Percentiles rank a stretch among this genome's conserved stretches.
These are phyloP conservation scores for Neonectria sp. DNA, from an alignment of 2,329 filamentous ascomycete genomes.

Conservation along the genomic window DNA sequence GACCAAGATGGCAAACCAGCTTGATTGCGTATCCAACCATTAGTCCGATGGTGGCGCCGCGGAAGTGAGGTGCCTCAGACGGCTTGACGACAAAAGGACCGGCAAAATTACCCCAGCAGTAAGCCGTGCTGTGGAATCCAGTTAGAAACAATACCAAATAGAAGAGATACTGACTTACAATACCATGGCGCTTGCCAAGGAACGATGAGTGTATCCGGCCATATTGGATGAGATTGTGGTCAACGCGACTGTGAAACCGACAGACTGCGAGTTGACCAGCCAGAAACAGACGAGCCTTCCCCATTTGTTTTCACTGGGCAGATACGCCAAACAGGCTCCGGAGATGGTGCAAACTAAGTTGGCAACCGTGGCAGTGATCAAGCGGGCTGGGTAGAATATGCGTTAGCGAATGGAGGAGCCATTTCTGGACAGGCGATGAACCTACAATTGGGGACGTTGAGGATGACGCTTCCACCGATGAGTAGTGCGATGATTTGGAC, in stretches of 20 bases:
- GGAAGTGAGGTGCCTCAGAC: conserved; percentile 4
- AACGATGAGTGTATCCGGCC: conserved; percentile 16
- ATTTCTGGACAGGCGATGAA: neutral
- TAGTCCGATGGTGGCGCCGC: conserved; percentile 1
- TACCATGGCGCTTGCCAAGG: neutral
- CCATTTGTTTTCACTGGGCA: conserved; percentile 24
- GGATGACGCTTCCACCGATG: conserved; percentile 25
- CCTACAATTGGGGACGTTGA: conserved; percentile 24
- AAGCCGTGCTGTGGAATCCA: conserved; percentile 1
- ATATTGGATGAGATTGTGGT: conserved; percentile 14
- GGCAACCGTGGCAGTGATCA: conserved; percentile 28
- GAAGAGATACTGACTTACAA: neutral
- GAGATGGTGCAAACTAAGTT: conserved; percentile 28
- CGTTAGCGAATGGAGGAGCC: neutral
- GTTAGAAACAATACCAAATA: neutral
- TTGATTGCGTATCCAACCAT: conserved; percentile 11
- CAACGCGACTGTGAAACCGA: conserved; percentile 7
- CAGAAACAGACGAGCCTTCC: conserved; percentile 27
- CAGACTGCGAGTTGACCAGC: conserved; percentile 26
- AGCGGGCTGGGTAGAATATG: neutral
- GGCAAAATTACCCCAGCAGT: conserved; percentile 20
- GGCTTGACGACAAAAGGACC: conserved; percentile 18
- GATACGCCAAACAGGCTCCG: conserved; percentile 26
- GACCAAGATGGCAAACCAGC: neutral
- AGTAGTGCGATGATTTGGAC: conserved; percentile 27